Evolutionary conservation across 2,329 filamentous ascomycete species (phyloP), one percentile per base, ranked within the genome.

Genomic region (Pyrenophora graminea): DNA sequence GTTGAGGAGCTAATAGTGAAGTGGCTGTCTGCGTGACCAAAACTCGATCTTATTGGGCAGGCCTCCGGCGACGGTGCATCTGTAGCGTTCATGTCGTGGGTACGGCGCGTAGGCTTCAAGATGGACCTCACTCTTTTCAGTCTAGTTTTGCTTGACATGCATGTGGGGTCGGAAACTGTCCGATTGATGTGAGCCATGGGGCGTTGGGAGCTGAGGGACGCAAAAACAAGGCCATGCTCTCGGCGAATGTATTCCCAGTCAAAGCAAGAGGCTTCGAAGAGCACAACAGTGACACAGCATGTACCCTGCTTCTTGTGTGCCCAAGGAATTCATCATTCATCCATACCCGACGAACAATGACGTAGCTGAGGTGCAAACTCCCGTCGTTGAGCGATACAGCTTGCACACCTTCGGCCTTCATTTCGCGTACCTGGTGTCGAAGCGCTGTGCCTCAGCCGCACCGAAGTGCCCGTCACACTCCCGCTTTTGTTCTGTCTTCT

Each of bases 391-490:
- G 33, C 36, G 38, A 42, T 19, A 21, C 31, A 42, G 34, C 31
- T 15, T 39, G 17, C 36, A 39, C 19, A 38, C 25, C 12, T 6
- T 33, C 43, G 6, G 19, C 38, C 15, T 23, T 43, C 46, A 36
- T 39, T 51, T 47, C 33, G 47, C 49, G 43, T 56, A 41, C 39
- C 53, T 51, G 40, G 25, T 45, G 37, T 52, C 56, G 61, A 71
- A 56, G 61, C 61, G 63, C 64, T 58, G 62, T 65, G 63, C 62
- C 62, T 61, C 56, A 31, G 57, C 50, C 51, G 44, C 40, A 58
- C 52, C 25, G 33, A 39, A 23, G 38, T 37, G 42, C 27, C 53
- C 40, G 56, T 46, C 39, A 39, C 59, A 53, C 50, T 51, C 42
- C 40, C 54, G 51, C 38, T 40, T 19, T 41, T 45, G 45, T 37